Conservation (phyloP, 2,329 filamentous ascomycete genomes). For the Neocucurbitaria cava region DNA sequence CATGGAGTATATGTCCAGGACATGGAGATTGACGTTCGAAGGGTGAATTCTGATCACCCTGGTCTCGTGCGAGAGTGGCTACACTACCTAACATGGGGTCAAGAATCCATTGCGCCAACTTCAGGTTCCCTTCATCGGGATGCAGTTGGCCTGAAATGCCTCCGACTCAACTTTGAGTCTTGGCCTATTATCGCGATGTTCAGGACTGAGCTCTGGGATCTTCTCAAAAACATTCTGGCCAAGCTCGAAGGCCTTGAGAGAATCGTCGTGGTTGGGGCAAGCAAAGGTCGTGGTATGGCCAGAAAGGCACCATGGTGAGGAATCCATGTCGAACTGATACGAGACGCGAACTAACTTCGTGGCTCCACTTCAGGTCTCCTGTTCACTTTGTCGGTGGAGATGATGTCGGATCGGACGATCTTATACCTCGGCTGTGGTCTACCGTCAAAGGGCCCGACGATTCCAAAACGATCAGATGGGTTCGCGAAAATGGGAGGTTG, state of each 20-base stretch:
- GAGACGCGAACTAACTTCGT: background rate
- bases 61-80: conserved; percentile 43
- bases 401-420: conserved; percentile 42
- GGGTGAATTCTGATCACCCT: conserved; percentile 33
- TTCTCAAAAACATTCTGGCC: conserved; percentile 38
- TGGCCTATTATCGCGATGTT: conserved; percentile 43
- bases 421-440: conserved; percentile 44
- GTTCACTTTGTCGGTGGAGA: conserved; percentile 48
- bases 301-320: conserved; percentile 38
- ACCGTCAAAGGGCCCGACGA: conserved; percentile 25
- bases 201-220: conserved; percentile 40
- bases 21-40: conserved; percentile 47
- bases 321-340: background rate
- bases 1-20: conserved; percentile 34
- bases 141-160: conserved; percentile 39
- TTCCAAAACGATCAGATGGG: conserved; percentile 42
- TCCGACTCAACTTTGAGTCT: conserved; percentile 45
- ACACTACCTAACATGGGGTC: conserved; percentile 41
- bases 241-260: conserved; percentile 40
- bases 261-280: conserved; percentile 42
- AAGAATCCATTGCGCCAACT: conserved; percentile 22
- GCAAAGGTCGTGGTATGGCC: conserved; percentile 40
- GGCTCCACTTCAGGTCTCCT: conserved; percentile 22
- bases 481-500: conserved; percentile 32
- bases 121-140: conserved; percentile 34